Conservation (phyloP, 2,329 filamentous ascomycete genomes). For the Helminthosporium solani region DNA sequence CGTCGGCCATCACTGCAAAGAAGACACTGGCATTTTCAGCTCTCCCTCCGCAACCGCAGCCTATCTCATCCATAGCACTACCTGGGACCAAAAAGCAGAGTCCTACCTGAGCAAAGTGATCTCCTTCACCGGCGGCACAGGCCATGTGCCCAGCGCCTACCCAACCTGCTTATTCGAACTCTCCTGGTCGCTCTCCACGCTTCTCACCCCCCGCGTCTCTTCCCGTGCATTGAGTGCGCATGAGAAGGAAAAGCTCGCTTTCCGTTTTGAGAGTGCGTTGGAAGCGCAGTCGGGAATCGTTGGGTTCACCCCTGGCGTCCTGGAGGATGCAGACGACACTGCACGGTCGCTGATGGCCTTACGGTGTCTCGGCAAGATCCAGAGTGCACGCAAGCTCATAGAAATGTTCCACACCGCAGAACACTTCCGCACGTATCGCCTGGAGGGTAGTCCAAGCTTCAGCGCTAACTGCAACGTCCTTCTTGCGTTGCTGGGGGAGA, state of each 20-base stretch:
- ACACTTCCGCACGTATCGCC: slow-evolving; percentile 36
- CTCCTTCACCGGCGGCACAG: slow-evolving; percentile 9
- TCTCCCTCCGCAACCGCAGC: slow-evolving; percentile 46
- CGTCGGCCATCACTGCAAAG: slow-evolving; percentile 21
- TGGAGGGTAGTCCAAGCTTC: slow-evolving; percentile 35
- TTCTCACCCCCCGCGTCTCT: no score
- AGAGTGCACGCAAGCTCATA: slow-evolving; percentile 23
- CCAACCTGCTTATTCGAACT: slow-evolving; percentile 32
- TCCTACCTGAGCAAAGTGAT: slow-evolving; percentile 30
- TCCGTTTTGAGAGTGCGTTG: no score
- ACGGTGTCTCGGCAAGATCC: no score
- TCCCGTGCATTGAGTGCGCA: no score
- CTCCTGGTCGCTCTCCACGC: no score
- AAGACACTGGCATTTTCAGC: slow-evolving; percentile 30
- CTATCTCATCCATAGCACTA: slow-evolving; percentile 31
- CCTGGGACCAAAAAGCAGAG: slow-evolving; percentile 37
- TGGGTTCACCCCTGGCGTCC: no score
- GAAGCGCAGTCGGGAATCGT: no score
- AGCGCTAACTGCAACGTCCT: slow-evolving; percentile 41
- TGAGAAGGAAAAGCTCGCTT: no score
- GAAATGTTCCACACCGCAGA: slow-evolving; percentile 26
- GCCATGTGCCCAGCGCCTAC: slow-evolving; percentile 28
- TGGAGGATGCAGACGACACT: no score
- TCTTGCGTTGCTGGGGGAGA: slow-evolving; percentile 29
- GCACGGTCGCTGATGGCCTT: no score